Base-by-base conservation (phyloP, 345 rosid genomes). In the Brassica rapa region DNA sequence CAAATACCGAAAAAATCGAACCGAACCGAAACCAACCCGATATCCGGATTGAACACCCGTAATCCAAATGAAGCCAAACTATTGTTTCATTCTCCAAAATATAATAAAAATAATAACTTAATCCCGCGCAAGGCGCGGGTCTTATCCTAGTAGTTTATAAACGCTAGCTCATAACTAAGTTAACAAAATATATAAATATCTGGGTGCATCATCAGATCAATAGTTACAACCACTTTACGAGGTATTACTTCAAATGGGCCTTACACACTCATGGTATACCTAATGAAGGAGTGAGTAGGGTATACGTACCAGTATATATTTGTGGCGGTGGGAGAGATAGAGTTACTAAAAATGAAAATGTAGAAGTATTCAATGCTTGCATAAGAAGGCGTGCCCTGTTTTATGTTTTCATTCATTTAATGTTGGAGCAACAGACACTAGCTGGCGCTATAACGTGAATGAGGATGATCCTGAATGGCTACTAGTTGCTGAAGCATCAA, bases 371-470 rank as follows among this genome's bases (percentile, higher is more conserved):
- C 64, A 77, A 53, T 70, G 65, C 49, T 63, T 46, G 46, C 24
- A 4, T 76, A 62, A 46, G 65, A 15, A 37, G 57, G 69, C 59
- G 74, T 62, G 70, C 56, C 62, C 33, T 16, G 14, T 33, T 29
- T 24, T 61, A 56, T 30, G 21, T 41, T 62, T 43, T 66, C 63
- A 1, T 35, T 35, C 56, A 79, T 59, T 79, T 72, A 72, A 67
- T 73, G 65, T 60, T 49, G 69, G 69, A 46, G 78, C 64, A 72
- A 73, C 82, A 73, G 43, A 79, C 57, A 33, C 5, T 61, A 79
- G 77, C 73, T 73, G 77, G 64, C 69, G 24, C 53, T 41, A 35
- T 35, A 35, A 70, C 33, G 33, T 30, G 33, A 57, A 78, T 73
- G 70, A 67, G 73, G 23, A 21, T 46, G 69, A 59, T 60, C 24